Evolutionary conservation across 2,329 filamentous ascomycete genomes (phyloP), one percentile per base, ranked within the genome.

Genomic region (Penicillium sp.): DNA sequence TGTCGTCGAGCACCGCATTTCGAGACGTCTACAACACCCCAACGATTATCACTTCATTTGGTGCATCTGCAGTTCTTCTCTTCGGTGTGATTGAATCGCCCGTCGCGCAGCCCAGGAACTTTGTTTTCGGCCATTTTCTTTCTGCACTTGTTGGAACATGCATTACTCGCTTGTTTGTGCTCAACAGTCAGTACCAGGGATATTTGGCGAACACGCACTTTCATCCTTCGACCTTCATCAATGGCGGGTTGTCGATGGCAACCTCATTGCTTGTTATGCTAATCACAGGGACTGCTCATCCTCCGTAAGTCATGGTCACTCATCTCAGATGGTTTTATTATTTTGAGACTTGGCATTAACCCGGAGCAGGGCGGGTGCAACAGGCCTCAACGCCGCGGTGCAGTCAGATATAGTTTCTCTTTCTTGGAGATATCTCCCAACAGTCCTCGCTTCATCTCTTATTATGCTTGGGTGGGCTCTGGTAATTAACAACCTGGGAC

Each of bases 111-210:
- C 73, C 73, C 8, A 70, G 73, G 6, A 67, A 72, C n/a, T 60
- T 75, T 17, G 65, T 76, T 21, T 69, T 75, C 49, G 73, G 74
- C 7, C 73, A 76, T 50, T 75, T 75, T 58, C 64, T 76, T 51
- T 73, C 70, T 54, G 73, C 72, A 5, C 31, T 76, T 2, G 65
- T 66, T n/a, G 74, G 74, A 7, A 35, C 74, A 9, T 73, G 70
- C 31, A 60, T 75, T 47, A 75, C 72, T 7, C 73, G 73, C 53
- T 62, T 76, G 0, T 75, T 73, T 61, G 73, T 69, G 19, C 66
- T 76, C 3, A 75, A 74, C 58, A 66, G 67, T 4, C 68, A 73
- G 47, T 67, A 73, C 26, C 69, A 67, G n/a, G 69, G 70, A 4
- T 75, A 31, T n/a, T 35, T 51, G 49, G 26, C 7, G 49, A 51